Evolutionary conservation across 352 stramenopile genomes (phyloP).

Genomic region (Achlya hypogyna): DNA sequence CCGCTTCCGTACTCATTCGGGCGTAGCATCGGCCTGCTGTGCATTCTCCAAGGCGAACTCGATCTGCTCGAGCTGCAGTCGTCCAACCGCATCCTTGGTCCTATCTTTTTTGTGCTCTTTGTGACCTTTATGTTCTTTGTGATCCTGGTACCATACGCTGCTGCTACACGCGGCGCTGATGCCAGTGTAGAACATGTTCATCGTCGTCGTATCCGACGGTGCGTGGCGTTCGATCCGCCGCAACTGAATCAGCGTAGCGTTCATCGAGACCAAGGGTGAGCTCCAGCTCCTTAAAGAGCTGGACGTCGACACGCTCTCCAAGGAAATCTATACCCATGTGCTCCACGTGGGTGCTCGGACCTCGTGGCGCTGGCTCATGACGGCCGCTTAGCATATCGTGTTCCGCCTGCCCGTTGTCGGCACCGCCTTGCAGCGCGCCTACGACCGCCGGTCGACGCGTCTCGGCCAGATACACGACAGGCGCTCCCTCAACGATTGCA

Average conservation of each 20-base stretch:
- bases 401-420: neutral
- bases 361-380: neutral
- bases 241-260: neutral
- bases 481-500: neutral
- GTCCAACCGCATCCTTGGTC: constrained; percentile 14
- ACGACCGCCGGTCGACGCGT: neutral
- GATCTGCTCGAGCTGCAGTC: constrained; percentile 17
- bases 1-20: neutral
- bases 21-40: constrained; percentile 6
- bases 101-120: constrained; percentile 20
- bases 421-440: neutral
- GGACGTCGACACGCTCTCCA: constrained; percentile 15
- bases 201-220: constrained; percentile 21
- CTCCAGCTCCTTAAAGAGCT: neutral
- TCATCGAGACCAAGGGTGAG: constrained; percentile 10
- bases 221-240: neutral
- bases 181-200: constrained; percentile 21
- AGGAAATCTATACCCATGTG: constrained; percentile 5
- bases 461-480: neutral
- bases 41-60: constrained; percentile 20
- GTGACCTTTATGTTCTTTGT: constrained; percentile 21
- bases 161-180: neutral
- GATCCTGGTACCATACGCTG: neutral
- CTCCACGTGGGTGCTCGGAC: neutral
- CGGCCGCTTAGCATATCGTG: neutral